Conservation (phyloP, 2,329 filamentous ascomycete species). For the Talaromyces verruculosus region DNA sequence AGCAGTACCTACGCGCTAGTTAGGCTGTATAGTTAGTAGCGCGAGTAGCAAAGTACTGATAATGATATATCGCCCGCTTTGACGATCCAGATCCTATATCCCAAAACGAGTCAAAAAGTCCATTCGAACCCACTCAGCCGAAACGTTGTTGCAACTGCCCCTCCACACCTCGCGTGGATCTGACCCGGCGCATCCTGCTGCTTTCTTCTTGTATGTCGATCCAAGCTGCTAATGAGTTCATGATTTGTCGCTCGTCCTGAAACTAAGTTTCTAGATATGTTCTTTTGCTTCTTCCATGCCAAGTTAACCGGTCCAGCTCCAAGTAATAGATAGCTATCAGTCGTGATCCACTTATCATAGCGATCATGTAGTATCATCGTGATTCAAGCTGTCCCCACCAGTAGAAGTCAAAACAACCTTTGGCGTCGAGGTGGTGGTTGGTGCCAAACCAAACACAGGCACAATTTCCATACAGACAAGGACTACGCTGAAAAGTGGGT, state of each 20-base stretch:
- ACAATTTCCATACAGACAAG: slow-evolving; percentile 42
- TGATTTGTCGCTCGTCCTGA: slow-evolving; percentile 11
- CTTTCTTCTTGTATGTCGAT: slow-evolving; percentile 4
- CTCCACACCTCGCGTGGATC: slow-evolving; percentile 26
- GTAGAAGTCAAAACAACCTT: slow-evolving; percentile 21
- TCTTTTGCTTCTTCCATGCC: neutral
- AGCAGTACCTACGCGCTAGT: slow-evolving; percentile 14
- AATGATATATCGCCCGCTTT: slow-evolving; percentile 11
- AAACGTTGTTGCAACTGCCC: slow-evolving; percentile 20
- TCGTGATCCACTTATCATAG: neutral
- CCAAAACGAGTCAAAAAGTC: slow-evolving; percentile 38
- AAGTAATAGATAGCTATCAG: neutral
- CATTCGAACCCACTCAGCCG: slow-evolving; percentile 22
- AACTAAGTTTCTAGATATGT: neutral
- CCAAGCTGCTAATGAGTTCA: slow-evolving; percentile 13
- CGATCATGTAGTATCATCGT: neutral
- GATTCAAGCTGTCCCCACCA: slow-evolving; percentile 8
- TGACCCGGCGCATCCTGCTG: slow-evolving; percentile 21
- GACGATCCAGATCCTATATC: slow-evolving; percentile 24
- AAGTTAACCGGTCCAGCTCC: neutral
- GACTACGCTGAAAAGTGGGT: slow-evolving; percentile 12
- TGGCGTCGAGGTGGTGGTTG: slow-evolving; percentile 13
- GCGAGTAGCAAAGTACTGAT: slow-evolving; percentile 6
- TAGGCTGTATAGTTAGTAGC: neutral
- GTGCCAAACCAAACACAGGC: slow-evolving; percentile 44